phyloP scores from a whole-genome alignment of 2,329 filamentous ascomycete genomes.

The Phyllosticta citrichinensis region DNA sequence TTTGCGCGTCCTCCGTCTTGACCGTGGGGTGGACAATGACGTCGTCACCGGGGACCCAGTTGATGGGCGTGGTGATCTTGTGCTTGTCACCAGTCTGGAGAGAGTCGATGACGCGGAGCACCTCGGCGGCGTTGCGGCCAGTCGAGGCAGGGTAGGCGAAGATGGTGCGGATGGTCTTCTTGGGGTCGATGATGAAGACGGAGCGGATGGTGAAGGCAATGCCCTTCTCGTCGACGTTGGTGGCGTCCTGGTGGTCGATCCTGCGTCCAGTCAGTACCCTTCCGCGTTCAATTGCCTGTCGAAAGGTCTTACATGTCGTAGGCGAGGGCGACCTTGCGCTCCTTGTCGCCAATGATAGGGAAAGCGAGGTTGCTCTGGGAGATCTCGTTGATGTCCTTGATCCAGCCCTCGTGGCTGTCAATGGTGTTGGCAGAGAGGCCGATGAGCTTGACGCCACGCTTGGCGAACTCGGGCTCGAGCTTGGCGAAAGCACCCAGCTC shows the following conservation, averaged over 20 bases:
- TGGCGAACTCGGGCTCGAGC: constrained; percentile 77
- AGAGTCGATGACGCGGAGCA: constrained; percentile 48
- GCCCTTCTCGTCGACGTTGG: constrained; percentile 48
- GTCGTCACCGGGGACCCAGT: constrained; percentile 82
- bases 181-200: constrained; percentile 89
- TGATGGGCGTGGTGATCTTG: constrained; percentile 78
- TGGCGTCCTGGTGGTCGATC: constrained; percentile 45
- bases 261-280: constrained; percentile 16
- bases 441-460: constrained; percentile 82
- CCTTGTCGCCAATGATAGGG: constrained; percentile 41
- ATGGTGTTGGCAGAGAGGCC: constrained; percentile 79
- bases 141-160: constrained; percentile 81
- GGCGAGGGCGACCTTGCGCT: constrained; percentile 38
- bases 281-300: constrained; percentile 20
- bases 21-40: constrained; percentile 83
- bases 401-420: constrained; percentile 76
- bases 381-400: constrained; percentile 58
- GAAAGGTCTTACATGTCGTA: constrained; percentile 36
- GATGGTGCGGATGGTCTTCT: constrained; percentile 89
- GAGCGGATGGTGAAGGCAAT: constrained; percentile 90
- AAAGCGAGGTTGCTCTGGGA: constrained; percentile 35
- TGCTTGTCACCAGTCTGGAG: constrained; percentile 68
- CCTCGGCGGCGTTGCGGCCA: constrained; percentile 52
- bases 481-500: constrained; percentile 91
- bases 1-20: constrained; percentile 74